Evolutionary conservation across 495 filamentous ascomycete species (phyloP).

Genomic region (Antarctomyces pellizariae): DNA sequence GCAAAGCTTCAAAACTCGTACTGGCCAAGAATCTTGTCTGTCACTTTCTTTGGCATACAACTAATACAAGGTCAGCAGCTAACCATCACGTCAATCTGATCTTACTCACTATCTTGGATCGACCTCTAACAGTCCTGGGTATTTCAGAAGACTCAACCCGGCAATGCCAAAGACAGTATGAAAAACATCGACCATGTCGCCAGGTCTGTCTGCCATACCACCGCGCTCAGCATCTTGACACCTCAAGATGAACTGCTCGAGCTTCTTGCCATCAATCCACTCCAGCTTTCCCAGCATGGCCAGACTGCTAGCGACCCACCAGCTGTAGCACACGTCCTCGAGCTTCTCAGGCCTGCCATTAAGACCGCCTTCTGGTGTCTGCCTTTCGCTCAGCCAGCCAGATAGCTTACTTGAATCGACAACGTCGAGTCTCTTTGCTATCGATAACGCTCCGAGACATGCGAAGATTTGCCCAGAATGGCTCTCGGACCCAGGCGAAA

Average conservation of each 20-base stretch:
- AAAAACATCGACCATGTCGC: slow-evolving; percentile 91
- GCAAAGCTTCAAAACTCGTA: no score
- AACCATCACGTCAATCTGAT: slow-evolving; percentile 3
- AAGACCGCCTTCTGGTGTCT: slow-evolving; percentile 65
- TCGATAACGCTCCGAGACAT: slow-evolving; percentile 70
- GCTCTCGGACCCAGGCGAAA: slow-evolving; percentile 69
- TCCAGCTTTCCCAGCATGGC: slow-evolving; percentile 70
- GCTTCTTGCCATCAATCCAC: slow-evolving; percentile 70
- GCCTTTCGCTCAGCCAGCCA: slow-evolving; percentile 80
- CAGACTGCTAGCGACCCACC: slow-evolving; percentile 85
- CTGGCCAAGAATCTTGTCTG: slow-evolving; percentile 26
- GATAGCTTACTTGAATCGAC: slow-evolving; percentile 62
- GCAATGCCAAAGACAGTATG: slow-evolving; percentile 81
- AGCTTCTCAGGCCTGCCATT: slow-evolving; percentile 91
- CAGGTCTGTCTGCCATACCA: slow-evolving; percentile 75
- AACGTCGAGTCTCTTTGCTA: slow-evolving; percentile 62
- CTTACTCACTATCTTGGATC: slow-evolving; percentile 64
- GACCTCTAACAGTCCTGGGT: slow-evolving; percentile 52
- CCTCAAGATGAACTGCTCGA: slow-evolving; percentile 55
- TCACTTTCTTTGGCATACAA: slow-evolving; percentile 52
- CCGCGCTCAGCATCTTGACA: slow-evolving; percentile 71
- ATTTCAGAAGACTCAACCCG: slow-evolving; percentile 61
- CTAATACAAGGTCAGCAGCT: slow-evolving; percentile 13
- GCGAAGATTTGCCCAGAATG: slow-evolving; percentile 89
- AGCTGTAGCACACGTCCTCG: slow-evolving; percentile 94